Base-by-base conservation (phyloP, 352 stramenopile species). In the Blastocystis sp. region DNA sequence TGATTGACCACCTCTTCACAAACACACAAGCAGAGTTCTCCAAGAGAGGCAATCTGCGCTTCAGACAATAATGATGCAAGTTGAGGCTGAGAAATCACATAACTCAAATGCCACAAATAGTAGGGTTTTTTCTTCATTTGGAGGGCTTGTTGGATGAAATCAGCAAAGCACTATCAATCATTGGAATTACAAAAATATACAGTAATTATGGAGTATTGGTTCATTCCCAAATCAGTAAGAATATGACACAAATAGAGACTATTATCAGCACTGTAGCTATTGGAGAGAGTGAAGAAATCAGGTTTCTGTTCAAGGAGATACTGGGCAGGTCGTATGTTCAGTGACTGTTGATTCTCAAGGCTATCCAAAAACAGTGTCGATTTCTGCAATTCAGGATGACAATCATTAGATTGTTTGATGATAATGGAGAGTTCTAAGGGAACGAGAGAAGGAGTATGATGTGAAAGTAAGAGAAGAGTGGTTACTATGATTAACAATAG, bases 211-310 rank as follows among this genome's bases (percentile, higher is more conserved):
- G 43, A n/a, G 39, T 80, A 80, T 1, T n/a, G 43, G 16, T 80
- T 80, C 43, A 80, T 46, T 32, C 69, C 69, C 12, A 80, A n/a
- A 39, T 80, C 69, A 21, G 21, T 24, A 27, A 80, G 27, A 4
- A 80, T 32, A 12, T 52, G 69, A 14, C 11, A 29, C 29, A 80
- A 63, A 80, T 80, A 80, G n/a, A 2, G n/a, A 32, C 35, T 32
- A 63, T 80, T 80, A 27, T 61, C 46, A 3, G 12, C 14, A n/a
- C 16, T 16, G 14, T 37, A 59, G 16, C 9, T 27, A 39, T 80
- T 32, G 9, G 12, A 49, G 3, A 80, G 43, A 24, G 19, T 39
- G 27, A 58, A 80, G 42, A 80, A 43, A n/a, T 63, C 21, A n/a
- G 21, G 24, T 27, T 80, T 27, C 14, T 42, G 24, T 58, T 51